A percentile compares a stretch with the other conserved stretches of the same genome.
Conservation (phyloP, 1,284 basidiomycete genomes). For the Coriolopsis trogii region DNA sequence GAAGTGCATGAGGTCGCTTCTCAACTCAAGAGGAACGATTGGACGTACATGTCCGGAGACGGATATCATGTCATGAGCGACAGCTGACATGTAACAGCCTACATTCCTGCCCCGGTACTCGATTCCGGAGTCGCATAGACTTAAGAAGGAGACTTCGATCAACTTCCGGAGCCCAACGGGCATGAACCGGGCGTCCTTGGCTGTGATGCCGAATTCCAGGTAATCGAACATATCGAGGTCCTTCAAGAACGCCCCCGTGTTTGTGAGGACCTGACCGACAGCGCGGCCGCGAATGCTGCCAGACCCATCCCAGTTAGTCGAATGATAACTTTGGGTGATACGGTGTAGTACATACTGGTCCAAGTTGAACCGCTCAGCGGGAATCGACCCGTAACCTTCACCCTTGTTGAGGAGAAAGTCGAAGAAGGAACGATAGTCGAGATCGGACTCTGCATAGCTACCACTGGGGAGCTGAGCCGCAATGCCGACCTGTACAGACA, state of each 20-base stretch:
- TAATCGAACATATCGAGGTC: slow-evolving; percentile 40
- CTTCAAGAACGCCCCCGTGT: slow-evolving; percentile 43
- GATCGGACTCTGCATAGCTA: slow-evolving; percentile 28
- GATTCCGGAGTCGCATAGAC: slow-evolving; percentile 45
- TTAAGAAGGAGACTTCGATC: slow-evolving; percentile 40
- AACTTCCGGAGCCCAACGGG: slow-evolving; percentile 39
- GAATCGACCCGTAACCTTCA: slow-evolving; percentile 40
- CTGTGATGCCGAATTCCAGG: slow-evolving; percentile 43
- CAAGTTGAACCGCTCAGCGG: slow-evolving; percentile 36
- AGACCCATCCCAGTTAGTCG: not conserved
- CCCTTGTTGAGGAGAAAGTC: slow-evolving; percentile 39
- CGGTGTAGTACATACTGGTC: slow-evolving; percentile 27
- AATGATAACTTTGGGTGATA: not conserved
- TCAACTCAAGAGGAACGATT: no score
- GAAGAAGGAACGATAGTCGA: slow-evolving; percentile 41
- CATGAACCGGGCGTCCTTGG: slow-evolving; percentile 41
- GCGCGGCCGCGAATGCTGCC: slow-evolving; percentile 31
- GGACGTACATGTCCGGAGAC: slow-evolving; percentile 17
- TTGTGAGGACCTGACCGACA: slow-evolving; percentile 30
- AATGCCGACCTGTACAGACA: slow-evolving; percentile 46
- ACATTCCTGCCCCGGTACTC: slow-evolving; percentile 41
- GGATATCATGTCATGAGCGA: slow-evolving; percentile 8
- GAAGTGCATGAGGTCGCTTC: no score
- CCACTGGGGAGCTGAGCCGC: slow-evolving; percentile 43
- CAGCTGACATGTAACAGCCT: slow-evolving; percentile 41